phyloP scores from a whole-genome alignment of 192 early-diverging fungal genomes.

The Coemansia sp. region DNA sequence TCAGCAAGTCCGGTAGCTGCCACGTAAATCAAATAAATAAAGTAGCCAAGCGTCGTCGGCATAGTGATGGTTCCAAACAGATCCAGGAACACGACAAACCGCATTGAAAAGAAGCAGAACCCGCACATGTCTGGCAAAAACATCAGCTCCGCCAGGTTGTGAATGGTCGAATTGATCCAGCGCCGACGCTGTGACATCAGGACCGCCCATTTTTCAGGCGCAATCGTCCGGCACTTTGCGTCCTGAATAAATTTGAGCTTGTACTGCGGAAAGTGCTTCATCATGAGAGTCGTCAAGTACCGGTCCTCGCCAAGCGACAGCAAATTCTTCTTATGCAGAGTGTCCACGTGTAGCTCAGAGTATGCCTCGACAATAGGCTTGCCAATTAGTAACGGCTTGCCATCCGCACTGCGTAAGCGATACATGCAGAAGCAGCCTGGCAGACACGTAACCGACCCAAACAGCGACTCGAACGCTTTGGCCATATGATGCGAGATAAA shows the following conservation, averaged over 20 bases:
- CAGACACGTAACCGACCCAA: background rate
- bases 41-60: conserved; percentile 79
- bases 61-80: conserved; percentile 76
- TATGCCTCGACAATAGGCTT: background rate
- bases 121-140: conserved; percentile 68
- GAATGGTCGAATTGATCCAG: conserved; percentile 83
- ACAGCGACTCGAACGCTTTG: background rate
- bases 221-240: conserved; percentile 79
- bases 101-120: conserved; percentile 75
- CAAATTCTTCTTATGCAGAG: conserved; percentile 40
- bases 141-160: conserved; percentile 91
- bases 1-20: conserved; percentile 59
- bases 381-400: background rate
- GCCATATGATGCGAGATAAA: background rate
- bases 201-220: background rate
- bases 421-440: background rate
- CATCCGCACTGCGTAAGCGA: background rate
- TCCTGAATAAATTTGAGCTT: conserved; percentile 88
- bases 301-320: conserved; percentile 13
- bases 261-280: conserved; percentile 93
- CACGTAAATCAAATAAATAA: conserved; percentile 72
- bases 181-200: background rate
- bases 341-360: conserved; percentile 68
- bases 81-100: conserved; percentile 93
- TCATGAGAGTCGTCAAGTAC: conserved; percentile 89